Percentiles rank a stretch among this genome's conserved stretches.
Conservation (phyloP, 208 protist genomes). For the Angomonas ambiguus region DNA sequence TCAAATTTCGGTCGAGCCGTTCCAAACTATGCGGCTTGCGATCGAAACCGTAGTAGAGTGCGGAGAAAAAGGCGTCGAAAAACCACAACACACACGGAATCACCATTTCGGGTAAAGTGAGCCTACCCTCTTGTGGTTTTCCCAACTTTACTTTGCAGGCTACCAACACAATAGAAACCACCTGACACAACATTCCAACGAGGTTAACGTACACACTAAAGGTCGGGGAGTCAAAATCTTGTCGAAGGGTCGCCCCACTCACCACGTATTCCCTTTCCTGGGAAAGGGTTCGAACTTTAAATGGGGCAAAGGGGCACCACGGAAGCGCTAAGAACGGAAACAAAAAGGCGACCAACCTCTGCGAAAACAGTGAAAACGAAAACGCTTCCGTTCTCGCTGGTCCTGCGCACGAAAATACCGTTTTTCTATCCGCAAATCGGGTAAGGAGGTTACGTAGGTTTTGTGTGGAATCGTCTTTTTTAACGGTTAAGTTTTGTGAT, state of each 20-base stretch:
- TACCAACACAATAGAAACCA: constrained; percentile 51
- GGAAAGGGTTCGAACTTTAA: constrained; percentile 47
- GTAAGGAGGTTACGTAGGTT: constrained; percentile 2
- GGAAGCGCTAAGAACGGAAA: constrained; percentile 75
- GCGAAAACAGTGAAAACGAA: constrained; percentile 25
- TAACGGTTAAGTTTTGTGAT: not conserved
- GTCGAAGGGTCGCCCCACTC: constrained; percentile 63
- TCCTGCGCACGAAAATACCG: constrained; percentile 27
- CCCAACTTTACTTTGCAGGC: constrained; percentile 38
- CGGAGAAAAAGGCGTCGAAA: constrained; percentile 31
- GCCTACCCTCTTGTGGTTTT: constrained; percentile 25
- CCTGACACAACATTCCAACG: constrained; percentile 39
- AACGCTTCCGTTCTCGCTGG: constrained; percentile 54
- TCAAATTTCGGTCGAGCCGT: constrained; percentile 61
- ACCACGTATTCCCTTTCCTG: constrained; percentile 82
- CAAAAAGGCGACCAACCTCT: constrained; percentile 48
- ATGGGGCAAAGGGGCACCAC: constrained; percentile 38
- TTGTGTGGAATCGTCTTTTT: not conserved
- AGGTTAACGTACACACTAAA: constrained; percentile 37
- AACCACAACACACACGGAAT: constrained; percentile 72
- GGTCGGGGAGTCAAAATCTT: constrained; percentile 54
- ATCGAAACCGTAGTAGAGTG: constrained; percentile 53
- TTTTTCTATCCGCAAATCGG: not conserved
- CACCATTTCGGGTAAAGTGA: constrained; percentile 57
- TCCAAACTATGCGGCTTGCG: constrained; percentile 65